Base-by-base conservation (phyloP, 257 asterid genomes). In the Rauvolfia tetraphylla region DNA sequence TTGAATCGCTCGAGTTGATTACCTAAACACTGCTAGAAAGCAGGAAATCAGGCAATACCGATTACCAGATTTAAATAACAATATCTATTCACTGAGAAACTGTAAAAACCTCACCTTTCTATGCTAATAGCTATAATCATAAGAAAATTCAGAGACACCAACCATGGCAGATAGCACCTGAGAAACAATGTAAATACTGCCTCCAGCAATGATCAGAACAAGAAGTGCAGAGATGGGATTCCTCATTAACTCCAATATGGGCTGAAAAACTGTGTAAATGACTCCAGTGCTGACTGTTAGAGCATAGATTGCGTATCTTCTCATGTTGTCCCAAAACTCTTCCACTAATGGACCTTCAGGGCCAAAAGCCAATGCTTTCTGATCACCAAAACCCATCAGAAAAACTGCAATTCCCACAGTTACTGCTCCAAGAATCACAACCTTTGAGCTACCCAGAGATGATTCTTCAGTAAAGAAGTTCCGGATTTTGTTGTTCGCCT, bases 321-420 rank as follows among this genome's bases (percentile, higher is more conserved):
- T 95, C 97, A 95, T 93, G 29, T 93, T 95, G 72, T 93, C 99
- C 98, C 99, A 95, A 72, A 95, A 95, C 10, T 93, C 99, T 76
- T 93, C 99, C 90, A 95, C 70, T 78, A 93, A 62, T 53, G 99
- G 99, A 54, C 97, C 99, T 81, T 86, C 96, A 3, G 99, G 98
- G 6, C 96, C 95, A 39, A 95, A 82, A 58, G 97, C 98, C 86
- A 85, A 4, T 71, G 98, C 98, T 88, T 79, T 88, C 54, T 87
- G 85, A 51, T 86, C 97, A 61, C 87, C 95, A 66, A 89, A 73
- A 1, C 97, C 92, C 97, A 91, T 86, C 25, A 93, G 36, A 8
- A 95, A 69, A 17, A 88, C 44, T 1, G 89, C 90, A 3, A 90
- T 46, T 29, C 97, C 97, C 34, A 89, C 78, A 3, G 90, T 78